A percentile compares a stretch with the other conserved stretches of the same genome.
Conservation (phyloP, 2,329 filamentous ascomycete genomes). For the Fusarium buxicola region DNA sequence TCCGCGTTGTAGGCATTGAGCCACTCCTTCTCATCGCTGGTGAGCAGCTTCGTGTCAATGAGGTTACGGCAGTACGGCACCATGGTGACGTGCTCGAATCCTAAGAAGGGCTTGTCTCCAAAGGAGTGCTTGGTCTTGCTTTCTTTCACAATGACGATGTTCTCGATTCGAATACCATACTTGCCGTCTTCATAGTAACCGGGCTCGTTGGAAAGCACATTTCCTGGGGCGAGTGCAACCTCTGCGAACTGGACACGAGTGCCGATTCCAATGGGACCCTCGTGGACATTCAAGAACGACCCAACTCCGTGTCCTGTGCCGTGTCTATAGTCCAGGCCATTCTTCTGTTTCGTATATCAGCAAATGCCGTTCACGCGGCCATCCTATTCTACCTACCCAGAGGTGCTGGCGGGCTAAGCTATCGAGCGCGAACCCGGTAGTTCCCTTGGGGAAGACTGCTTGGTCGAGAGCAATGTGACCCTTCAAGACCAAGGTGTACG, state of each 20-base stretch:
- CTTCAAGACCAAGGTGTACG: constrained; percentile 95
- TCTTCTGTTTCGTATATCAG: constrained; percentile 47
- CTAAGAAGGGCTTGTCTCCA: constrained; percentile 92
- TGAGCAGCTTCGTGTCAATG: constrained; percentile 80
- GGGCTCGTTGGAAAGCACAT: constrained; percentile 95
- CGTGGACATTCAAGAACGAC: constrained; percentile 95
- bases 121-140: constrained; percentile 89
- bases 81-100: constrained; percentile 98
- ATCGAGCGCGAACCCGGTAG: constrained; percentile 92
- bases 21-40: constrained; percentile 81
- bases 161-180: constrained; percentile 97
- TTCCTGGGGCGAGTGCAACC: constrained; percentile 88
- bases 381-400: constrained; percentile 70
- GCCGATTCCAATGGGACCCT: constrained; percentile 96
- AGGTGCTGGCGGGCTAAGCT: constrained; percentile 88
- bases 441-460: constrained; percentile 92
- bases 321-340: constrained; percentile 94
- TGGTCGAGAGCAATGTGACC: constrained; percentile 90
- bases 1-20: constrained; percentile 87
- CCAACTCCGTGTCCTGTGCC: constrained; percentile 97
- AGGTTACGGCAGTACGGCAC: constrained; percentile 92
- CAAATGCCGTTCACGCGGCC: neutral
- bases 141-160: constrained; percentile 90
- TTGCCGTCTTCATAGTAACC: constrained; percentile 97
- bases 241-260: constrained; percentile 92